phyloP scores from a whole-genome alignment of 805 yeast genomes.

The Zygoascus ofunaensis region DNA sequence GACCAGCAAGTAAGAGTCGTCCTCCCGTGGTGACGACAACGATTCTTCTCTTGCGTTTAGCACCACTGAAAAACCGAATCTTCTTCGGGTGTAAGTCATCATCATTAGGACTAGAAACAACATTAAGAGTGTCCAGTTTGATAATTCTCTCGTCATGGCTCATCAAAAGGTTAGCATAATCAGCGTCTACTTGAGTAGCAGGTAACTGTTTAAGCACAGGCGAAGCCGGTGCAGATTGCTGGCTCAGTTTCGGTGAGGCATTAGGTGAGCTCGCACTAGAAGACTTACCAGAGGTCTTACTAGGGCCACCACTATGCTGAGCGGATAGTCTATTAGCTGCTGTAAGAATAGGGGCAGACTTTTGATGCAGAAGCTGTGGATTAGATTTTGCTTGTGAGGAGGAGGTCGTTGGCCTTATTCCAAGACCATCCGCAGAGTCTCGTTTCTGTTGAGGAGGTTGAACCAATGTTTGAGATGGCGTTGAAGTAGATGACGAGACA shows the following conservation, averaged over 20 bases:
- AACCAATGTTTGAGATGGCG: background rate
- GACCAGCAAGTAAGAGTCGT: conserved; percentile 24
- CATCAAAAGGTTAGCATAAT: conserved; percentile 37
- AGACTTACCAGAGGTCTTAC: too few relatives aligned
- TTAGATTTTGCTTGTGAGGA: background rate
- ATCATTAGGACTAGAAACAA: conserved; percentile 12
- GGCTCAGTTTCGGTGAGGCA: conserved; percentile 1
- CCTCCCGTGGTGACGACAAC: conserved; percentile 30
- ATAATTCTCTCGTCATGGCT: conserved; percentile 41
- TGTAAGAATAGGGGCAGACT: background rate
- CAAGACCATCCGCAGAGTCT: background rate
- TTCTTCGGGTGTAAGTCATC: conserved; percentile 16
- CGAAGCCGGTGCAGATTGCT: conserved; percentile 2
- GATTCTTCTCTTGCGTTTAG: conserved; percentile 22
- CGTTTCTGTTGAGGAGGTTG: background rate
- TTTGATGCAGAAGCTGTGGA: background rate
- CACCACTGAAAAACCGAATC: conserved; percentile 20
- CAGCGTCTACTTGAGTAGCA: conserved; percentile 37
- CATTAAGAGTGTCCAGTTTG: conserved; percentile 34
- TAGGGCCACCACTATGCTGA: too few relatives aligned
- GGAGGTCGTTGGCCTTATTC: background rate
- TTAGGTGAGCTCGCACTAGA: background rate
- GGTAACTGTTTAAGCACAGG: conserved; percentile 34
- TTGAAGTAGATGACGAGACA: background rate
- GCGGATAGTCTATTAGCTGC: too few relatives aligned